Conservation (phyloP, 2,329 filamentous ascomycete genomes). For the Claviceps cyperi region DNA sequence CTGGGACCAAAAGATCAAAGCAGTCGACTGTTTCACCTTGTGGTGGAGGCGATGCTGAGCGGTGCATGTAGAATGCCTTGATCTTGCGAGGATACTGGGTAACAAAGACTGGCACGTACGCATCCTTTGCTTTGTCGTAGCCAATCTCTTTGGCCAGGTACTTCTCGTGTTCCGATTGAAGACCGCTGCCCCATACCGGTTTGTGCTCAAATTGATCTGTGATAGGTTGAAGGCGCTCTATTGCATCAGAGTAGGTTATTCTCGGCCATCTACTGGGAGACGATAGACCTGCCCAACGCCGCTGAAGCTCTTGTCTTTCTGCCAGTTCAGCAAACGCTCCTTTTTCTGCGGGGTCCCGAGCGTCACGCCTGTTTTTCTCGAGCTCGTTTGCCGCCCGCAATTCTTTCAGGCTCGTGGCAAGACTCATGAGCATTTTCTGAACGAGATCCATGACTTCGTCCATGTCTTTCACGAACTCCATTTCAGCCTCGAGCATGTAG, state of each 20-base stretch:
- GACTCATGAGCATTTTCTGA: constrained; percentile 57
- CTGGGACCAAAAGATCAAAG: constrained; percentile 79
- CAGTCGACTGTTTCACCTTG: constrained; percentile 56
- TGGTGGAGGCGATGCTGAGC: constrained; percentile 16
- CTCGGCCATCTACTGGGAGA: constrained; percentile 50
- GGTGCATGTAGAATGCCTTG: constrained; percentile 71
- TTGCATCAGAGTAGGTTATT: constrained; percentile 69
- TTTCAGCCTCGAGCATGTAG: constrained; percentile 94
- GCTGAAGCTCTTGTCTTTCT: constrained; percentile 33
- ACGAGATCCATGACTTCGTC: constrained; percentile 62
- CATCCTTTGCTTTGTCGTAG: constrained; percentile 27
- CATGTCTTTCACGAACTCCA: constrained; percentile 62
- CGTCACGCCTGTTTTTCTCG: constrained; percentile 18
- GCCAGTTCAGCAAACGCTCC: constrained; percentile 29
- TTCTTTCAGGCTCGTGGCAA: constrained; percentile 25
- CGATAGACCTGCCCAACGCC: constrained; percentile 60
- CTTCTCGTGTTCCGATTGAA: constrained; percentile 87
- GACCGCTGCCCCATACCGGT: constrained; percentile 56
- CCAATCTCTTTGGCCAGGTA: constrained; percentile 61
- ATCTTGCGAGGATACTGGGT: constrained; percentile 80
- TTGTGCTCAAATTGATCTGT: constrained; percentile 49
- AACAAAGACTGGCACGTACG: constrained; percentile 63
- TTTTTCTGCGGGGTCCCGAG: constrained; percentile 25
- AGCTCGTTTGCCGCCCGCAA: constrained; percentile 33
- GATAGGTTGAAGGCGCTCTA: constrained; percentile 50